phyloP scores from a whole-genome alignment of 1,139 yeast genomes.

The Schwanniomyces etchellsii region DNA sequence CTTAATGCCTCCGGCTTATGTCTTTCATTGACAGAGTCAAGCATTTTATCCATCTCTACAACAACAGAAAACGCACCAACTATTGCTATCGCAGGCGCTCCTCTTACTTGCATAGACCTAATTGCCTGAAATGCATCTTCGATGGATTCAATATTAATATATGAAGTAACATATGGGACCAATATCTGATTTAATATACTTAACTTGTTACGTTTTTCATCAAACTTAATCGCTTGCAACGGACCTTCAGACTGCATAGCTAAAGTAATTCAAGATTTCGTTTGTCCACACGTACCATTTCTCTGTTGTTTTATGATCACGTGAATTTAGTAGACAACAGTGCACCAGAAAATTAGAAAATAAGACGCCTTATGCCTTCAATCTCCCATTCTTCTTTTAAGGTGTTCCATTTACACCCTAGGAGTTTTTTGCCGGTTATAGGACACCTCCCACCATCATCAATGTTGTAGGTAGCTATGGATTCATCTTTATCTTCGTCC shows the following conservation, averaged over 20 bases:
- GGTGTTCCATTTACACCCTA: constrained; percentile 67
- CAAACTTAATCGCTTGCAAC: constrained; percentile 68
- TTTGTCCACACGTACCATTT: not conserved
- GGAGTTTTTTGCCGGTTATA: constrained; percentile 63
- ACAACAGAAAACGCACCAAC: constrained; percentile 87
- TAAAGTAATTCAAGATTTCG: not conserved
- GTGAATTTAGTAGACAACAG: constrained; percentile 1
- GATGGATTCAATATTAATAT: constrained; percentile 52
- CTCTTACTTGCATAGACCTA: constrained; percentile 88
- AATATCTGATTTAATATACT: constrained; percentile 73
- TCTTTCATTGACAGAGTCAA: constrained; percentile 18
- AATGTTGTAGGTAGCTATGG: constrained; percentile 14
- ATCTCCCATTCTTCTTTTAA: constrained; percentile 63
- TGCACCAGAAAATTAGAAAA: constrained; percentile 30
- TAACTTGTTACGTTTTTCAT: constrained; percentile 40
- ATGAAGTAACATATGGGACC: constrained; percentile 74
- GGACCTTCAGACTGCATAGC: constrained; percentile 13
- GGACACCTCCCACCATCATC: constrained; percentile 78
- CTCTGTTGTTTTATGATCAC: not conserved
- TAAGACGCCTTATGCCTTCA: constrained; percentile 67
- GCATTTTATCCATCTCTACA: constrained; percentile 42
- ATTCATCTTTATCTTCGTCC: constrained; percentile 5
- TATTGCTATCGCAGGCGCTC: constrained; percentile 97
- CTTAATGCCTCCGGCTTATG: constrained; percentile 14
- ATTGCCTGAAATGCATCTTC: constrained; percentile 79